Percentiles rank a stretch among this genome's conserved stretches.
These are phyloP conservation scores for Aureobasidium pullulans DNA, from an alignment of 2,329 filamentous ascomycete genomes.

Conservation along the genomic window DNA sequence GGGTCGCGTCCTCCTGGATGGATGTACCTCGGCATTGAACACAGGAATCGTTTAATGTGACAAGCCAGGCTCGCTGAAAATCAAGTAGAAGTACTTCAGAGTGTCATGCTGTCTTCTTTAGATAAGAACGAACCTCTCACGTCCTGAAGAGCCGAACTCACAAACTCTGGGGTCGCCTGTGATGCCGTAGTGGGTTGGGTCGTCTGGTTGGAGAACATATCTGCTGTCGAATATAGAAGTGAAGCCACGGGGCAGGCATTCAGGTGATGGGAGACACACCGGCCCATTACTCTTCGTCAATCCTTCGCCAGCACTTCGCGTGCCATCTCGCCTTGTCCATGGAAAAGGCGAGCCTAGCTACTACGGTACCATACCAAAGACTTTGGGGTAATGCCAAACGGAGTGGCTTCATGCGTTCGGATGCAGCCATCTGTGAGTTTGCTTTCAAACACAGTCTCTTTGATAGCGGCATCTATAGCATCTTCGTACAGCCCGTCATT, in stretches of 20 bases:
- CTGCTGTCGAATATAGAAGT: constrained; percentile 46
- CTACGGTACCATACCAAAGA: constrained; percentile 43
- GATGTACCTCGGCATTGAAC: constrained; percentile 1
- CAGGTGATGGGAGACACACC: constrained; percentile 28
- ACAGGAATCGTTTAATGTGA: constrained; percentile 47
- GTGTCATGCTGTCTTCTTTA: constrained; percentile 58
- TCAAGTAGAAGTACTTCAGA: constrained; percentile 59
- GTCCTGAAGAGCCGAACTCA: constrained; percentile 59
- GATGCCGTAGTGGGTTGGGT: constrained; percentile 68
- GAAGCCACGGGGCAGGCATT: constrained; percentile 49
- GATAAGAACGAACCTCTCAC: constrained; percentile 39
- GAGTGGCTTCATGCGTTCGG: constrained; percentile 52
- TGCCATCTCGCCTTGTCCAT: constrained; percentile 39
- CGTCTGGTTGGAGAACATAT: constrained; percentile 66
- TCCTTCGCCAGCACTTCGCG: constrained; percentile 31
- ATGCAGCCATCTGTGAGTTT: constrained; percentile 57
- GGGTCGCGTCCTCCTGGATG: not conserved
- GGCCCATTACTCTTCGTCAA: constrained; percentile 21
- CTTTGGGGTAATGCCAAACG: constrained; percentile 56
- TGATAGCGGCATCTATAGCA: constrained; percentile 42
- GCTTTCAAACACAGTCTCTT: constrained; percentile 44
- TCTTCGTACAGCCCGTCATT: constrained; percentile 35
- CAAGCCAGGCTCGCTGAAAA: constrained; percentile 53
- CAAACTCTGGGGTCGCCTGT: constrained; percentile 59
- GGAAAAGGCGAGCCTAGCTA: constrained; percentile 27